Conservation (phyloP, 2,329 filamentous ascomycete genomes). For the Verticillium tricorpus region DNA sequence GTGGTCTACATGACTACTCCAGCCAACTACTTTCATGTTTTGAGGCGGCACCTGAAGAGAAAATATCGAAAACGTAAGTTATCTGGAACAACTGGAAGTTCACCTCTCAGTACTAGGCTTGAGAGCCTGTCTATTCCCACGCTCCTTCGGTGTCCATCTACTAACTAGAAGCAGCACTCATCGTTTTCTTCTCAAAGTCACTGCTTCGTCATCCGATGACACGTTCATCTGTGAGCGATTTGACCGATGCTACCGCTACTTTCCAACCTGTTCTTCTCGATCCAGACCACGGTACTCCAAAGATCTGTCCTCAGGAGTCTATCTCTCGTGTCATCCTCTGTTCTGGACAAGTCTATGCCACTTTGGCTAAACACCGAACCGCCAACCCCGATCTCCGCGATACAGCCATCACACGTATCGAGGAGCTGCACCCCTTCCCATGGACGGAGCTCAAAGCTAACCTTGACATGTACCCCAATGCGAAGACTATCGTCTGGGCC, state of each 20-base stretch:
- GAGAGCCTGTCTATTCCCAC: too few species aligned
- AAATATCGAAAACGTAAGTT: slow-evolving; percentile 96
- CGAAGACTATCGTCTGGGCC: slow-evolving; percentile 16
- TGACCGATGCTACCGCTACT: slow-evolving; percentile 74
- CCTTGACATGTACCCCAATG: slow-evolving; percentile 16
- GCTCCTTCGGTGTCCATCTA: neutral
- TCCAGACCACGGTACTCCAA: slow-evolving; percentile 69
- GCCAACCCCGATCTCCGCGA: slow-evolving; percentile 6
- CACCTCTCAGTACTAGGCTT: too few species aligned
- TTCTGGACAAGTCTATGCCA: slow-evolving; percentile 87
- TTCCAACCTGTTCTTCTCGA: slow-evolving; percentile 98
- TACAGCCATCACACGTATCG: slow-evolving; percentile 16
- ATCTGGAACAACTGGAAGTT: neutral
- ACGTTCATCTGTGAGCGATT: slow-evolving; percentile 83
- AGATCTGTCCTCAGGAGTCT: slow-evolving; percentile 73
- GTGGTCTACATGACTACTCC: slow-evolving; percentile 96
- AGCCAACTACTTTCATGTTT: slow-evolving; percentile 90
- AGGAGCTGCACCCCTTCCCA: slow-evolving; percentile 20
- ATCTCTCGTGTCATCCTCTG: slow-evolving; percentile 93
- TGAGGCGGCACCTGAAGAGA: slow-evolving; percentile 94
- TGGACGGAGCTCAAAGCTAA: slow-evolving; percentile 16
- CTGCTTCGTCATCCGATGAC: slow-evolving; percentile 90
- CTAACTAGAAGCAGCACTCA: slow-evolving; percentile 57
- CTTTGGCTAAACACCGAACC: slow-evolving; percentile 58
- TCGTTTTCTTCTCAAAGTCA: slow-evolving; percentile 98